Conservation (phyloP, 2,329 filamentous ascomycete genomes). For the Amesomyces nigricolor region DNA sequence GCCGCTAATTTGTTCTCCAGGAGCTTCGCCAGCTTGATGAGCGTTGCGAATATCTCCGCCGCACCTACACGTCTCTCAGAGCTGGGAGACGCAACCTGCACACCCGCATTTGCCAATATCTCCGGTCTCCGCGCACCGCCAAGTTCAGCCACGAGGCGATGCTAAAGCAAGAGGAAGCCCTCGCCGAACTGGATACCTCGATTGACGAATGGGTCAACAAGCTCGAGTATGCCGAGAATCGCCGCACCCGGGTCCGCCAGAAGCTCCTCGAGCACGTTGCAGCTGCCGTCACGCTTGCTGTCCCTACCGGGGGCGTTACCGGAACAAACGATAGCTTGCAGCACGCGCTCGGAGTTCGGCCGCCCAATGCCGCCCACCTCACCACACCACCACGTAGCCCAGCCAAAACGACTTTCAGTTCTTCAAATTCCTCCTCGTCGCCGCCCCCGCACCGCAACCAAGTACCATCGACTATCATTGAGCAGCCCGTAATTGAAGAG, state of each 20-base stretch:
- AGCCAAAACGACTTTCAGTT: slow-evolving; percentile 37
- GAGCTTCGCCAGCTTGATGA: slow-evolving; percentile 73
- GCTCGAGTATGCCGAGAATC: slow-evolving; percentile 74
- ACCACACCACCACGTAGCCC: slow-evolving; percentile 57
- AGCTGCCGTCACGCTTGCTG: slow-evolving; percentile 55
- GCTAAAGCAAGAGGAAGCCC: slow-evolving; percentile 72
- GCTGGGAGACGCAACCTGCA: slow-evolving; percentile 73
- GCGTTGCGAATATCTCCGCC: slow-evolving; percentile 70
- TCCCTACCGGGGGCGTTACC: slow-evolving; percentile 27
- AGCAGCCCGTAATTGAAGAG: slow-evolving; percentile 45
- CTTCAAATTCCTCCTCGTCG: slow-evolving; percentile 35
- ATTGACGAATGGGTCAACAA: slow-evolving; percentile 79
- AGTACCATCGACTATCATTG: slow-evolving; percentile 51
- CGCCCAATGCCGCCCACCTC: slow-evolving; percentile 36
- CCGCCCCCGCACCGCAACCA: slow-evolving; percentile 49
- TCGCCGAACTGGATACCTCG: slow-evolving; percentile 68
- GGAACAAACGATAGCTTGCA: slow-evolving; percentile 39
- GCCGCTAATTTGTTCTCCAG: slow-evolving; percentile 33
- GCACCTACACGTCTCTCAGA: slow-evolving; percentile 68
- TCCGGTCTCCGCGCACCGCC: slow-evolving; percentile 63
- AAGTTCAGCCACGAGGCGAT: slow-evolving; percentile 70
- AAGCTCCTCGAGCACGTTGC: slow-evolving; percentile 79
- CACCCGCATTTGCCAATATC: slow-evolving; percentile 68
- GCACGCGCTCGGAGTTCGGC: slow-evolving; percentile 38
- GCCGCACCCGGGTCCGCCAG: slow-evolving; percentile 67